A percentile compares a stretch with the other conserved stretches of the same genome.
These are phyloP conservation scores for Cyathus pygmaeus DNA, from an alignment of 1,284 basidiomycete species.

Conservation along the genomic window DNA sequence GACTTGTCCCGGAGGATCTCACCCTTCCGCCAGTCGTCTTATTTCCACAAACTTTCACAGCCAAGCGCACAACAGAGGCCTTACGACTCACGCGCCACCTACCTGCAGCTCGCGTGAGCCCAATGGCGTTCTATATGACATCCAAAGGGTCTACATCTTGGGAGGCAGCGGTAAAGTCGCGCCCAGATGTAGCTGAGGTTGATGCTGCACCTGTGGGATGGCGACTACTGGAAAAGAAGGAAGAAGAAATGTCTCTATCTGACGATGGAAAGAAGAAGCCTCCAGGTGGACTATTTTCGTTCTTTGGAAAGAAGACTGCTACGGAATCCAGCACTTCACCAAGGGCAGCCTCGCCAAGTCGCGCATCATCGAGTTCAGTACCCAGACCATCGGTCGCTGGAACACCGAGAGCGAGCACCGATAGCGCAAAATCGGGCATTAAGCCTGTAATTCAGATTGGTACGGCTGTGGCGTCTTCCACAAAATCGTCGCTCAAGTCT, in stretches of 20 bases:
- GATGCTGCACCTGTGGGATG: constrained; percentile 71
- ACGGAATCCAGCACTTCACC: constrained; percentile 10
- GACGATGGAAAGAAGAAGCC: constrained; percentile 57
- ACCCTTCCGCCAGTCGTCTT: constrained; percentile 53
- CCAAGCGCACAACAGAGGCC: constrained; percentile 66
- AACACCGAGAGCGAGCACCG: constrained; percentile 4
- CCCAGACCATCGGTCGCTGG: constrained; percentile 19
- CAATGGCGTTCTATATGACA: constrained; percentile 69
- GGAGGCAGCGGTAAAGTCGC: constrained; percentile 72
- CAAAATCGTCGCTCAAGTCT: background rate
- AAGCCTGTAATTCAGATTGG: background rate
- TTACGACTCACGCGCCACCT: constrained; percentile 70
- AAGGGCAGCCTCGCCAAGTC: constrained; percentile 29
- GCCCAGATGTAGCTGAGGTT: constrained; percentile 58
- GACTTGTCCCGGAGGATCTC: constrained; percentile 55
- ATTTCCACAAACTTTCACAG: constrained; percentile 64
- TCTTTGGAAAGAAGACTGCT: constrained; percentile 63
- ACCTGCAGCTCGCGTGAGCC: constrained; percentile 62
- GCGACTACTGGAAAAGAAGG: constrained; percentile 53
- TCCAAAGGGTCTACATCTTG: constrained; percentile 78
- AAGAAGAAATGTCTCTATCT: constrained; percentile 34
- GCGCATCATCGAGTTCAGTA: constrained; percentile 6
- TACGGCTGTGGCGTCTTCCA: background rate
- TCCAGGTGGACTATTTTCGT: constrained; percentile 70
- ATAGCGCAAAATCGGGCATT: background rate